Conservation (phyloP, 2,329 filamentous ascomycete species). For the Cladosporium sp. region DNA sequence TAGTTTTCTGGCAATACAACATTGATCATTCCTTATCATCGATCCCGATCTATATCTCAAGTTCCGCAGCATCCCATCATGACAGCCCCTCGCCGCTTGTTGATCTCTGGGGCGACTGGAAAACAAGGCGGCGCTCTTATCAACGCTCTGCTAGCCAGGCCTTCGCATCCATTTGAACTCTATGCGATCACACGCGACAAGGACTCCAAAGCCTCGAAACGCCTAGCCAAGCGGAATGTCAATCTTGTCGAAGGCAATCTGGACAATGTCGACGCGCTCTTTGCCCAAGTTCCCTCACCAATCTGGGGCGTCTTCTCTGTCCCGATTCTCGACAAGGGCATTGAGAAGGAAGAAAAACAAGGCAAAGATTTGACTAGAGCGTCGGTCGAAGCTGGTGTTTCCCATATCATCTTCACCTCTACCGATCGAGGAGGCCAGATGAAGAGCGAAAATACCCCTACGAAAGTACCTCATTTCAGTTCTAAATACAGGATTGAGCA, state of each 20-base stretch:
- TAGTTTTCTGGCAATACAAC: not conserved
- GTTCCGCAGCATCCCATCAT: not conserved
- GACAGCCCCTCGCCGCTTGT: constrained; percentile 27
- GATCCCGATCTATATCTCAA: not conserved
- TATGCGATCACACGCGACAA: constrained; percentile 62
- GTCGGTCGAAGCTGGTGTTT: constrained; percentile 53
- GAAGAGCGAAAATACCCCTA: constrained; percentile 53
- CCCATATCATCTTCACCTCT: constrained; percentile 56
- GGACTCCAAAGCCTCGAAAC: constrained; percentile 45
- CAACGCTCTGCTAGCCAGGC: constrained; percentile 41
- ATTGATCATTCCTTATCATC: not conserved
- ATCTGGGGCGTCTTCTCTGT: constrained; percentile 33
- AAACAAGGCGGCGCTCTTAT: constrained; percentile 50
- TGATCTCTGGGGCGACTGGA: constrained; percentile 49
- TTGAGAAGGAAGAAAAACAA: constrained; percentile 51
- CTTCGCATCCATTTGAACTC: constrained; percentile 43
- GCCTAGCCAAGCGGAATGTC: constrained; percentile 49
- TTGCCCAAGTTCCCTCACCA: constrained; percentile 38
- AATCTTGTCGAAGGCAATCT: constrained; percentile 60
- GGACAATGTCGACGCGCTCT: constrained; percentile 52
- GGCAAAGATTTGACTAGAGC: constrained; percentile 59
- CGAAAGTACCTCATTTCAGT: constrained; percentile 62
- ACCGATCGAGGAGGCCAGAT: constrained; percentile 60
- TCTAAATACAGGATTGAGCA: constrained; percentile 62
- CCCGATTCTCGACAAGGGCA: constrained; percentile 23